Percentiles rank a stretch among this genome's conserved stretches.
phyloP scores from a whole-genome alignment of 768 basidiomycete species.

The Thelephora aurantiotincta region DNA sequence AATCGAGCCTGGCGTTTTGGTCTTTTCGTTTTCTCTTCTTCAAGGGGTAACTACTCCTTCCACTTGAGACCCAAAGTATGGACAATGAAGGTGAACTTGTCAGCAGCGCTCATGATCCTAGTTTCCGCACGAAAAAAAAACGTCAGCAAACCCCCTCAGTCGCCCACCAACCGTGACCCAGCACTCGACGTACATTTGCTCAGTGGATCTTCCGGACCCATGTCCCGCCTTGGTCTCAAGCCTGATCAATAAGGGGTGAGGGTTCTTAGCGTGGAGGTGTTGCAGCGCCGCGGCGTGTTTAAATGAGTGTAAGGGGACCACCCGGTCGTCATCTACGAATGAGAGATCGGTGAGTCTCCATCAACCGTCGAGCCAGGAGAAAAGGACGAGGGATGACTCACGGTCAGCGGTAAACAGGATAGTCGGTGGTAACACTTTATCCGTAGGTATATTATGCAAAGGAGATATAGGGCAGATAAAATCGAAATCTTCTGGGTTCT shows the following conservation, averaged over 20 bases:
- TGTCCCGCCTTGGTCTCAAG: constrained; percentile 75
- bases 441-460: constrained; percentile 58
- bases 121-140: constrained; percentile 3
- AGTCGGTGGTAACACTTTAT: constrained; percentile 49
- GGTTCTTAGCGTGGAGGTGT: constrained; percentile 46
- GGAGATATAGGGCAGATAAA: constrained; percentile 74
- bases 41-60: neutral
- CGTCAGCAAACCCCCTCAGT: neutral
- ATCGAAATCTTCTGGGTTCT: constrained; percentile 67
- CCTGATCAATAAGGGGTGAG: constrained; percentile 58
- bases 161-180: neutral
- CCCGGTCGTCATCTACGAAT: constrained; percentile 64
- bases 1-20: neutral
- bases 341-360: too few relatives aligned
- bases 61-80: constrained; percentile 41
- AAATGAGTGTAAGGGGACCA: constrained; percentile 80
- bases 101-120: constrained; percentile 65
- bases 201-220: constrained; percentile 67
- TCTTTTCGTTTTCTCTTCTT: neutral
- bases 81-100: constrained; percentile 66
- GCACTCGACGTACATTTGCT: constrained; percentile 33
- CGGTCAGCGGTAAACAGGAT: constrained; percentile 75
- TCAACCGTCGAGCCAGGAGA: neutral
- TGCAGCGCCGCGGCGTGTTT: constrained; percentile 74
- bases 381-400: constrained; percentile 22